These are phyloP conservation scores for Eucalyptus cloeziana DNA, from an alignment of 345 rosid species.

Conservation along the genomic window DNA sequence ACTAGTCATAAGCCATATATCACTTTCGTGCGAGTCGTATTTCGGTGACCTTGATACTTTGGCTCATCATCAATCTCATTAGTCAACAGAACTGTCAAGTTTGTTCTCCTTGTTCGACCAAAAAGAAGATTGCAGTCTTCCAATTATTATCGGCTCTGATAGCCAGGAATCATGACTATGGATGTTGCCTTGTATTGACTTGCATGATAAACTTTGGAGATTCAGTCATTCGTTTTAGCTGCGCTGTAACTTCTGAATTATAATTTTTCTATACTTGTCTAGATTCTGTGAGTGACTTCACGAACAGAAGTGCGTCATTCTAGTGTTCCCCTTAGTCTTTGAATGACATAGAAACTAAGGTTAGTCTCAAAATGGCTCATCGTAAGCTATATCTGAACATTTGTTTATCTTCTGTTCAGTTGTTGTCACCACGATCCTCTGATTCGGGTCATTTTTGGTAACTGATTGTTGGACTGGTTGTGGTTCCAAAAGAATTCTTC, in stretches of 20 bases:
- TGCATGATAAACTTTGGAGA: not conserved
- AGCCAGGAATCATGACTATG: not conserved
- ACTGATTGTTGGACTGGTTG: not conserved
- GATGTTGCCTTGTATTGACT: not conserved
- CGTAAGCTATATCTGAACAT: not conserved
- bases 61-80: not conserved
- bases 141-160: not conserved
- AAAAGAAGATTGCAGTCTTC: not conserved
- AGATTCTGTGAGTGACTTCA: not conserved
- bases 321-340: not conserved
- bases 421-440: not conserved
- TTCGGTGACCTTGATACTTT: not conserved
- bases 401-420: not conserved
- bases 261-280: not conserved
- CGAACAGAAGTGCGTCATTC: not conserved
- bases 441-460: not conserved
- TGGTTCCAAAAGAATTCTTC: not conserved
- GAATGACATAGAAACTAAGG: not conserved
- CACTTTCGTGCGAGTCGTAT: not conserved
- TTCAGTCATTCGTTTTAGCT: not conserved
- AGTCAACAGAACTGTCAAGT: not conserved
- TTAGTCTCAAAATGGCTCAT: not conserved
- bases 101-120: not conserved
- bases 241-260: not conserved
- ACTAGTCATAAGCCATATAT: not conserved